Conservation (phyloP, 2,329 filamentous ascomycete genomes). For the Pyrenophora graminea region DNA sequence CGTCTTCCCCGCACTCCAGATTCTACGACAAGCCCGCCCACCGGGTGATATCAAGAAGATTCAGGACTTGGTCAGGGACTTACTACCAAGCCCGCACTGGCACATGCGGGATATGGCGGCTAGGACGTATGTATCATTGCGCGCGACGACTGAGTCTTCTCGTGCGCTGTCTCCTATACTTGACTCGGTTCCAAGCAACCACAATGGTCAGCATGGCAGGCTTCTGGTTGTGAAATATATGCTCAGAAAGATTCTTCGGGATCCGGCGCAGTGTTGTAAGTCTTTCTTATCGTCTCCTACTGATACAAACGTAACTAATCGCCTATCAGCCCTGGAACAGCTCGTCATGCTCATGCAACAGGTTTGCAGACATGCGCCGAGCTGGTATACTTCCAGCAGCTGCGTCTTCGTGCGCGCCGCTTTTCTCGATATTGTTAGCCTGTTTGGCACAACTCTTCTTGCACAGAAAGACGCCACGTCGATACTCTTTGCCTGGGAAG, state of each 20-base stretch:
- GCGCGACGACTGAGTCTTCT: conserved; percentile 28
- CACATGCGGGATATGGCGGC: conserved; percentile 82
- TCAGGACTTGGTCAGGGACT: conserved; percentile 61
- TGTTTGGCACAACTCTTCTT: conserved; percentile 31
- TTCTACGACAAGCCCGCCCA: conserved; percentile 72
- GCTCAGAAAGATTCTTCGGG: conserved; percentile 28
- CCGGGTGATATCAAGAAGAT: conserved; percentile 63
- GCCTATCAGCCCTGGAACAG: conserved; percentile 16
- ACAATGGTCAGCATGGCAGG: conserved; percentile 39
- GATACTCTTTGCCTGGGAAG: conserved; percentile 25
- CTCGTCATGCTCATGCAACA: conserved; percentile 27
- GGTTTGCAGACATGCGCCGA: conserved; percentile 15
- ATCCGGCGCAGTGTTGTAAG: conserved; percentile 17
- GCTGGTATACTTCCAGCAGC: conserved; percentile 22
- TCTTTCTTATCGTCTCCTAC: background rate
- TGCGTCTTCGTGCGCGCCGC: conserved; percentile 44
- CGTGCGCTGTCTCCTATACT: conserved; percentile 29
- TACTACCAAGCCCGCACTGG: conserved; percentile 74
- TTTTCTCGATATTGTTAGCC: conserved; percentile 43
- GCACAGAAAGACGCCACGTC: conserved; percentile 23
- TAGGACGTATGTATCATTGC: conserved; percentile 61
- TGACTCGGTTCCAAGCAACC: conserved; percentile 8
- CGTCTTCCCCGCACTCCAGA: conserved; percentile 82
- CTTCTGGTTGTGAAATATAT: conserved; percentile 41
- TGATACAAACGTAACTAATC: conserved; percentile 1